These are phyloP conservation scores for Hordeum vulgare DNA, from an alignment of 176 grass and related monocot species.

Conservation along the genomic window MorexV3_pseudomolecules_assembly NC_058522.1:25075701-25076200, in stretches of 20 bases:
- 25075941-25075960: not conserved
- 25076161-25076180: not conserved
- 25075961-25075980: not conserved
- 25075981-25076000: not conserved
- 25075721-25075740: not conserved
- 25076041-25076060: not conserved
- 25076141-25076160: not conserved
- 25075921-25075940: not conserved
- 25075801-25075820: no score
- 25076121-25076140: not conserved
- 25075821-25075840: no score
- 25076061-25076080: no score
- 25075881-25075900: not conserved
- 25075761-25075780: no score
- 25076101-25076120: not conserved
- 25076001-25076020: not conserved
- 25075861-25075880: no score
- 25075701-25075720: not conserved
- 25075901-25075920: not conserved
- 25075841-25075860: no score
- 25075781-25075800: no score
- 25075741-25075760: no score
- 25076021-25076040: not conserved
- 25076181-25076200: slow-evolving; percentile 2
- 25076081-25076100: not conserved